Conservation (phyloP, 2,329 filamentous ascomycete genomes). For the Cladorrhinum sp. region DNA sequence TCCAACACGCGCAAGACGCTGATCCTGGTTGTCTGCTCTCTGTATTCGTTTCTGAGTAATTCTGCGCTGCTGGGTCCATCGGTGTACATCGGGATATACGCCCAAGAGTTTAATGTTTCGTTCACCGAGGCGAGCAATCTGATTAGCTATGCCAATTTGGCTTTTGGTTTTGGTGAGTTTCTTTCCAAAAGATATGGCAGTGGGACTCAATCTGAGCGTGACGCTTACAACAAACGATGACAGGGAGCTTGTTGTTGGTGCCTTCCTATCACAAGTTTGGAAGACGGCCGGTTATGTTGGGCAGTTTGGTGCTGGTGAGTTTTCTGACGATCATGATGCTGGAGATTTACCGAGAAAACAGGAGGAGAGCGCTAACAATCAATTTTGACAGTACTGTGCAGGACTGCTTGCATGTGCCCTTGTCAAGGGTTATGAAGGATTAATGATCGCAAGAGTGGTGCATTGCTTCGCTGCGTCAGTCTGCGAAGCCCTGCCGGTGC, state of each 20-base stretch:
- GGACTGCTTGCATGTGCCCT: conserved; percentile 36
- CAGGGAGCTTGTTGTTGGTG: conserved; percentile 50
- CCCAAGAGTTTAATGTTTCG: conserved; percentile 47
- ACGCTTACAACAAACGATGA: too few relatives aligned
- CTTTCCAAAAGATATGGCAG: too few relatives aligned
- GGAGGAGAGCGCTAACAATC: neutral
- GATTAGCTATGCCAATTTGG: conserved; percentile 57
- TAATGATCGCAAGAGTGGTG: conserved; percentile 38
- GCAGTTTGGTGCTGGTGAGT: conserved; percentile 36
- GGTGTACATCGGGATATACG: conserved; percentile 53
- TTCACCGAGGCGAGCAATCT: conserved; percentile 49
- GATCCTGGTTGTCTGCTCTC: conserved; percentile 50
- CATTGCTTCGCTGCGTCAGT: conserved; percentile 36
- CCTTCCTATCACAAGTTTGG: conserved; percentile 49
- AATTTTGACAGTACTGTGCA: conserved; percentile 32
- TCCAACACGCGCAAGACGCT: conserved; percentile 50
- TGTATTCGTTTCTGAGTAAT: conserved; percentile 57
- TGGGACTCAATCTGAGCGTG: too few relatives aligned
- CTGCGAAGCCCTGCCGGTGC: conserved; percentile 40
- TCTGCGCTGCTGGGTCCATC: conserved; percentile 51
- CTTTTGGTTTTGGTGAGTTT: conserved; percentile 50
- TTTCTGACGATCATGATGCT: neutral
- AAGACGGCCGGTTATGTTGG: conserved; percentile 38
- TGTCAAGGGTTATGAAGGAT: conserved; percentile 31
- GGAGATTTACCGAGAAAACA: neutral